Percentiles rank a stretch among this genome's conserved stretches.
These are phyloP conservation scores for Paraleonurus japonicus DNA, from an alignment of 257 asterid genomes.

Conservation along the genomic window DNA sequence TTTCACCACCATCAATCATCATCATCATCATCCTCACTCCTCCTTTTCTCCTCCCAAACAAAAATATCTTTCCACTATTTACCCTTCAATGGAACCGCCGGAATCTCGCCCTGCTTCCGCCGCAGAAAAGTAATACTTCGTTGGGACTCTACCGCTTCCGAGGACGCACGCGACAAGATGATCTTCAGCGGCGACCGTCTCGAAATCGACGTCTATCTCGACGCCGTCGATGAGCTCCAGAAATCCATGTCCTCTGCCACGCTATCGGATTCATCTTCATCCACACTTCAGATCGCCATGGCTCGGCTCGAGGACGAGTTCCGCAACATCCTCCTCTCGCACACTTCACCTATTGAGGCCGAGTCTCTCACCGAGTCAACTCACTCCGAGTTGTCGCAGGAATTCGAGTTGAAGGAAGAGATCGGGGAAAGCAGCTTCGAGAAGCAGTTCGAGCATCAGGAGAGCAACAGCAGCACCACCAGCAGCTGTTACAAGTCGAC, in stretches of 20 bases:
- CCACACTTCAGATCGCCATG: conserved; percentile 90
- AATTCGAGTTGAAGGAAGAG: conserved; percentile 40
- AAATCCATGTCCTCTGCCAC: conserved; percentile 46
- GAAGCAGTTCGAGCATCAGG: conserved; percentile 62
- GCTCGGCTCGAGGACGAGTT: conserved; percentile 96
- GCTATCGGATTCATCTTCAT: conserved; percentile 43
- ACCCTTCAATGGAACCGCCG: conserved; percentile 62
- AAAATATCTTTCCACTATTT: conserved; percentile 15
- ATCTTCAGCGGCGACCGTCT: conserved; percentile 71
- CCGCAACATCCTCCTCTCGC: conserved; percentile 67
- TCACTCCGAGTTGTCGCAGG: conserved; percentile 42
- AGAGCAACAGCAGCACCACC: conserved; percentile 49
- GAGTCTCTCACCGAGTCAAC: conserved; percentile 52
- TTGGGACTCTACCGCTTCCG: conserved; percentile 88
- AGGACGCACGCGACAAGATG: conserved; percentile 67
- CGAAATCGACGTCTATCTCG: conserved; percentile 72
- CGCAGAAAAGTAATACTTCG: conserved; percentile 67
- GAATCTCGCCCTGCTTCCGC: conserved; percentile 47
- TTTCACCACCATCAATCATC: conserved; percentile 26
- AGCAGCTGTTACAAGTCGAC: conserved; percentile 49
- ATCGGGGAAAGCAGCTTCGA: conserved; percentile 33
- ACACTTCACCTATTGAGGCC: conserved; percentile 61
- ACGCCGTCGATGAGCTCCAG: conserved; percentile 82
- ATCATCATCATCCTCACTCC: conserved; percentile 19
- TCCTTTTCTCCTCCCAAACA: conserved; percentile 9